Evolutionary conservation across 2,329 filamentous ascomycete genomes (phyloP), one percentile per base, ranked within the genome.

Genomic region (Curvularia hawaiiensis): DNA sequence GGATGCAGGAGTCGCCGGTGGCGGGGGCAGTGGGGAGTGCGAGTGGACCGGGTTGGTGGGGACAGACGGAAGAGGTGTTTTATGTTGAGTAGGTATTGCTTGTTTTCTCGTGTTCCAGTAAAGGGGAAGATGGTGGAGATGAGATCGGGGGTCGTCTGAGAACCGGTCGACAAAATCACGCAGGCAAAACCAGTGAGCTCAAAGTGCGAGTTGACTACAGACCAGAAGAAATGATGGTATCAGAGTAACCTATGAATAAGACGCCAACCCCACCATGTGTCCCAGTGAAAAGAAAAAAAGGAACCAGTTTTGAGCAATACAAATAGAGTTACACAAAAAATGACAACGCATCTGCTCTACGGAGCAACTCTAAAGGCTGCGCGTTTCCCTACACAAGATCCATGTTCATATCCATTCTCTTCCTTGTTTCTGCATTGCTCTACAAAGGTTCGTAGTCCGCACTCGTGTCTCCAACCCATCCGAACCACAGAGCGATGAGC

Each of bases 51-150:
- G 81, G 81, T 11, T 90, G 88, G 88, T 91, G 88, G 88, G 87
- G 84, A 69, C 82, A 82, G 2, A 72, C 88, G 20, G 86, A 90
- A 71, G 88, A 90, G 77, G 87, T 90, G 3, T 91, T 90, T 69
- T 87, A 88, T 69, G 73, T 78, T 4, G 69, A 72, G 46, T 74
- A 24, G 24, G 16, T 38, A 18, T 35, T 7, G 1, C n/a, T 7
- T 38, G 9, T 38, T 38, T 38, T 3, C 2, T 38, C 35, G 14
- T 38, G 16, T 38, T 35, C 7, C 2, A 5, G 35, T 38, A 1
- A n/a, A n/a, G n/a, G 35, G 3, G 11, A 31, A 3, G 30, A 12
- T 31, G 16, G 35, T n/a, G 35, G 35, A 18, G 35, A 38, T 9
- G 14, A 38, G 16, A 16, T 38, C 1, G 9, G 35, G 35, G 35